Percentiles rank a stretch among this genome's conserved stretches.
Evolutionary conservation across 2,329 filamentous ascomycete species (phyloP).

Genomic region (Drechslerella coelobrocha): DNA sequence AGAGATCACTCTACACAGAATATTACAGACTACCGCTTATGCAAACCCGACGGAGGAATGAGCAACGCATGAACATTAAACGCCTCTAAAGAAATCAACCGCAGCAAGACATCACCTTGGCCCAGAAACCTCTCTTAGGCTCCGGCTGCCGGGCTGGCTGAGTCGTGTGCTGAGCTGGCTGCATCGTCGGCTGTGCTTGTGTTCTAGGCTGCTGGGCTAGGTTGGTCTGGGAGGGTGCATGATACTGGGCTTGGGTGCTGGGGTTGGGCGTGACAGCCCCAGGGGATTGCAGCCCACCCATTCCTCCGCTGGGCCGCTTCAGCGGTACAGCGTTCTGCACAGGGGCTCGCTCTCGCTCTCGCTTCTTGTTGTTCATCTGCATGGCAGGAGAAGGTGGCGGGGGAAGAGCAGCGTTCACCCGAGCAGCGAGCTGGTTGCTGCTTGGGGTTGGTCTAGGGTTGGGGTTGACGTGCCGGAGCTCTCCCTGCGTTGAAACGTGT

Average conservation of each 20-base stretch:
- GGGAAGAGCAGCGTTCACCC: constrained; percentile 93
- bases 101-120: constrained; percentile 96
- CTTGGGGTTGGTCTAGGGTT: constrained; percentile 69
- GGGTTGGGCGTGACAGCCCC: constrained; percentile 84
- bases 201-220: constrained; percentile 72
- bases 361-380: constrained; percentile 77
- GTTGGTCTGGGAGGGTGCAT: constrained; percentile 85
- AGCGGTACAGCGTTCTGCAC: constrained; percentile 74
- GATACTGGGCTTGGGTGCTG: constrained; percentile 94
- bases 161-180: constrained; percentile 59
- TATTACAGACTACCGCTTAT: constrained; percentile 51
- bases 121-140: constrained; percentile 78
- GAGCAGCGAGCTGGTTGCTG: constrained; percentile 71
- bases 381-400: constrained; percentile 85
- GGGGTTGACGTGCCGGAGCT: constrained; percentile 55
- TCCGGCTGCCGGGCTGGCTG: constrained; percentile 68
- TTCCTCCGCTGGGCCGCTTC: constrained; percentile 76
- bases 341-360: constrained; percentile 73
- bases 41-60: constrained; percentile 47
- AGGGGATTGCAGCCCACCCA: constrained; percentile 68
- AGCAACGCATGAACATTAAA: constrained; percentile 51
- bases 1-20: constrained; percentile 51
- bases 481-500: constrained; percentile 61
- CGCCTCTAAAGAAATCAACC: constrained; percentile 64
- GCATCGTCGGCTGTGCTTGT: constrained; percentile 67